phyloP scores from a whole-genome alignment of 2,329 filamentous ascomycete species.

The Nemania sp. region DNA sequence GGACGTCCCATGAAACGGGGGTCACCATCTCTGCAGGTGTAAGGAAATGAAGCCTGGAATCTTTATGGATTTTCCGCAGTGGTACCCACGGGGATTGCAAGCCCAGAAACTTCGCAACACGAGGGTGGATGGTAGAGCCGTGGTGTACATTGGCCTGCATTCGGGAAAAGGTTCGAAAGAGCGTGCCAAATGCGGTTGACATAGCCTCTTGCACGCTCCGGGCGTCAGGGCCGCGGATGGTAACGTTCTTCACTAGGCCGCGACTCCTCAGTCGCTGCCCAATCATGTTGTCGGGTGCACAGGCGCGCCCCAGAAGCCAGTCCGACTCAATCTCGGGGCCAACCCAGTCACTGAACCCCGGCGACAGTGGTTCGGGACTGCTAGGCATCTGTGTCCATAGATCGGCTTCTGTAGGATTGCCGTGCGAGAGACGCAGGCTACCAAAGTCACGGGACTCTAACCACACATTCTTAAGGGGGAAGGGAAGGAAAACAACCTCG shows the following conservation, averaged over 20 bases:
- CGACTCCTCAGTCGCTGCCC: constrained; percentile 76
- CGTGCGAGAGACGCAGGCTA: constrained; percentile 39
- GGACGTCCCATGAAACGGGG: constrained; percentile 70
- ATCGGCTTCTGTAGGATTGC: constrained; percentile 45
- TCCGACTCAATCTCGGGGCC: constrained; percentile 54
- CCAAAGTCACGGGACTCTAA: constrained; percentile 55
- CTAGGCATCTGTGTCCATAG: constrained; percentile 61
- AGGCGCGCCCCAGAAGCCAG: constrained; percentile 72
- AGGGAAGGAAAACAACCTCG: constrained; percentile 77
- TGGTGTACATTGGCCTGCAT: constrained; percentile 41
- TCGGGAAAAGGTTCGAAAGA: constrained; percentile 53
- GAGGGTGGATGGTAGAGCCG: constrained; percentile 42
- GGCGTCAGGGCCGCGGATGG: constrained; percentile 66
- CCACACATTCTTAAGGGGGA: constrained; percentile 63
- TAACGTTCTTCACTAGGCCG: constrained; percentile 69
- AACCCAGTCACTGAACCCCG: constrained; percentile 53
- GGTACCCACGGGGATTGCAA: constrained; percentile 74
- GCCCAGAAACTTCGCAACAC: constrained; percentile 57
- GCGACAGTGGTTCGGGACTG: constrained; percentile 55
- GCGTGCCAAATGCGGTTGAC: constrained; percentile 62
- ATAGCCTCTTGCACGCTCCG: constrained; percentile 70
- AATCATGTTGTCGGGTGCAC: constrained; percentile 63
- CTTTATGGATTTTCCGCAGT: constrained; percentile 75
- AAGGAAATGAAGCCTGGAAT: constrained; percentile 72
- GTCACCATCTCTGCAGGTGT: constrained; percentile 74